Evolutionary conservation across 345 rosid genomes (phyloP).

Genomic region (Eucalyptus tenuipes): DNA sequence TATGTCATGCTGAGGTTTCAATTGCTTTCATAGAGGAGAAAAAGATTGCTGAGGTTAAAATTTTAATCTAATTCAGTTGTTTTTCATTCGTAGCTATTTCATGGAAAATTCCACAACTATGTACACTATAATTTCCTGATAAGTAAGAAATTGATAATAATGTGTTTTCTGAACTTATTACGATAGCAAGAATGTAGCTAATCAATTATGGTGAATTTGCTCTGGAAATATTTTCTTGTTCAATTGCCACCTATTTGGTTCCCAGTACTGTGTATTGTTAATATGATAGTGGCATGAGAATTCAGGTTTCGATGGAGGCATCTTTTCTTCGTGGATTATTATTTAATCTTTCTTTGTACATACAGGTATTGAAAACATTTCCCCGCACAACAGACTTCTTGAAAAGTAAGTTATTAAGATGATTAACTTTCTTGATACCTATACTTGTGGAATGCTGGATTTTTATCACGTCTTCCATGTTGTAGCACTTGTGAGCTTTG

Average conservation of each 20-base stretch:
- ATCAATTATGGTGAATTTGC: neutral
- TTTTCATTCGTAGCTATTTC: neutral
- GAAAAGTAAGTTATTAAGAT: slow-evolving; percentile 47
- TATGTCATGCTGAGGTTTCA: slow-evolving; percentile 83
- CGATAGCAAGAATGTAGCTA: neutral
- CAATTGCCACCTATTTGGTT: neutral
- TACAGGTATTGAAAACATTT: slow-evolving; percentile 78
- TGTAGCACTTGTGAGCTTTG: slow-evolving; percentile 95
- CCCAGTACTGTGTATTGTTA: neutral
- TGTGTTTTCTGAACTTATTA: neutral
- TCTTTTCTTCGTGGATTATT: neutral
- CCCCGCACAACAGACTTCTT: slow-evolving; percentile 47
- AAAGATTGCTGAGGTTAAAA: slow-evolving; percentile 70
- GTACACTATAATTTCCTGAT: neutral
- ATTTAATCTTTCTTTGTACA: neutral
- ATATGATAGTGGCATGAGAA: neutral
- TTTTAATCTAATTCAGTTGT: neutral
- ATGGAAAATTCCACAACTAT: neutral
- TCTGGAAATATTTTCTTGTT: neutral
- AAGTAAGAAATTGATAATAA: neutral
- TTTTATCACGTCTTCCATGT: neutral
- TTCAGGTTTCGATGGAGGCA: neutral
- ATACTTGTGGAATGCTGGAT: neutral
- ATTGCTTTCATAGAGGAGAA: slow-evolving; percentile 87
- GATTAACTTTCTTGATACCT: neutral